Evolutionary conservation across 805 yeast genomes (phyloP), one percentile per base, ranked within the genome.

Genomic region (Candida hispaniensis): DNA sequence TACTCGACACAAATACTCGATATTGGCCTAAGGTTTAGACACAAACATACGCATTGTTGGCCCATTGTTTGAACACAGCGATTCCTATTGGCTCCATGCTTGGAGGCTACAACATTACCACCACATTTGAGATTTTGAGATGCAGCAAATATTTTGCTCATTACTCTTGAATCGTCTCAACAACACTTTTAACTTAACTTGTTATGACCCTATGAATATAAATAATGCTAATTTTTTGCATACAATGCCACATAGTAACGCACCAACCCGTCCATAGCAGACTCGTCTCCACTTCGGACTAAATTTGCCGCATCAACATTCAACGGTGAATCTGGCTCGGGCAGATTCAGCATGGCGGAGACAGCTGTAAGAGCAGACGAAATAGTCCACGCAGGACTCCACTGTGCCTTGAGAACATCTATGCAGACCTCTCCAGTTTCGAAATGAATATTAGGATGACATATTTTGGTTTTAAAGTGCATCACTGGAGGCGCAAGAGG

Each of bases 401-500:
- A 59, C 41, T 48, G 54, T 16, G 46, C 35, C 21, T 53, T 47
- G 12, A 59, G 48, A 11, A 59, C 54, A 32, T 59, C 64, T 5
- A 59, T 39, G 40, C 64, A 59, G 3, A 59, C 53, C 26, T 55
- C 60, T 13, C 64, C 64, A 6, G 58, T 55, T 36, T 53, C 50
- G 30, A 55, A 53, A 39, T 56, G 52, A 34, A 58, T 50, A 29
- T 59, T 59, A 1, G 63, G 63, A 42, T 59, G 64, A 35, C 55
- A 46, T 21, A 50, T 56, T 12, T 34, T 44, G 12, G 51, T 49
- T n/a, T 23, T 35, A 43, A 71, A 71, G 26, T 43, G 46, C 45
- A 71, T 60, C 8, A 41, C 48, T 4, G 77, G 77, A 1, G 77
- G 75, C 21, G 51, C 49, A 9, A 60, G 49, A 2, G 77, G 77